These are phyloP conservation scores for Sedum album DNA, from an alignment of 164 flowering plant genomes.

Conservation along the genomic window DNA sequence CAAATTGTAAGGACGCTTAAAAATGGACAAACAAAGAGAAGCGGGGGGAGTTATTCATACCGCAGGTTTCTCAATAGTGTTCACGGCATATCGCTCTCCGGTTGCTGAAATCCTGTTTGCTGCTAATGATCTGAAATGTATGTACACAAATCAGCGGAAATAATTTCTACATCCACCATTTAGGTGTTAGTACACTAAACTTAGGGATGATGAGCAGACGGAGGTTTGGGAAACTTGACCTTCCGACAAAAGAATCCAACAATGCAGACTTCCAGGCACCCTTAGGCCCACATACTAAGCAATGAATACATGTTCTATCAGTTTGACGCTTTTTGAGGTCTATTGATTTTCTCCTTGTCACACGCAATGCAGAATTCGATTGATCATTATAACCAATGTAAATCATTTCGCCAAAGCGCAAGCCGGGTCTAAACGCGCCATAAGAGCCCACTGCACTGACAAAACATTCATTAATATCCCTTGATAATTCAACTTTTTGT, in stretches of 20 bases:
- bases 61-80: conserved; percentile 5
- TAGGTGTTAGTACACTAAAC: neutral
- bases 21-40: no score
- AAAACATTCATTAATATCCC: neutral
- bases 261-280: conserved; percentile 78
- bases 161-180: neutral
- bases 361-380: conserved; percentile 56
- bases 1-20: no score
- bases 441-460: conserved; percentile 89
- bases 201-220: neutral
- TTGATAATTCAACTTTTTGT: neutral
- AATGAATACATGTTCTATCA: conserved; percentile 82
- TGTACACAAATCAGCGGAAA: neutral
- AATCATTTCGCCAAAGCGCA: conserved; percentile 59
- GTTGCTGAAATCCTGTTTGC: neutral
- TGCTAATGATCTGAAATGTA: neutral
- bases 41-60: no score
- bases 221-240: conserved; percentile 29
- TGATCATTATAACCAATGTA: conserved; percentile 78
- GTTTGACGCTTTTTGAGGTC: conserved; percentile 77
- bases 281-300: conserved; percentile 91
- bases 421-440: conserved; percentile 81
- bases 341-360: conserved; percentile 58
- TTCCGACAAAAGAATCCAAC: conserved; percentile 72
- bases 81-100: conserved; percentile 9